phyloP scores from a whole-genome alignment of 495 filamentous ascomycete genomes.

The Physcia stellaris region DNA sequence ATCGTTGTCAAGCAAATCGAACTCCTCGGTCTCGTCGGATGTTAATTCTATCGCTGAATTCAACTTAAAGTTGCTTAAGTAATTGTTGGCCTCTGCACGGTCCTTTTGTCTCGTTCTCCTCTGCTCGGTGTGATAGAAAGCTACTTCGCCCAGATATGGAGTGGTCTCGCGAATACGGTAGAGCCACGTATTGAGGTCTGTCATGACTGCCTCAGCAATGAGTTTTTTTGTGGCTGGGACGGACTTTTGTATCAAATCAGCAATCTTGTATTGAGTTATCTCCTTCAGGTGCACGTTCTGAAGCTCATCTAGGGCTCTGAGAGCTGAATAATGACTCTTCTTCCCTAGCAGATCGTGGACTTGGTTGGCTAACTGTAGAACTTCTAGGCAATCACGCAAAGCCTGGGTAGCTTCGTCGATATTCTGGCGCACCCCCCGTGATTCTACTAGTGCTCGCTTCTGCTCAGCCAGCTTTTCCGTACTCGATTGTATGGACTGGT shows the following conservation, averaged over 20 bases:
- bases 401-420: conserved; percentile 88
- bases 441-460: conserved; percentile 87
- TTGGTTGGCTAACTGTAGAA: conserved; percentile 84
- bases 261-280: conserved; percentile 86
- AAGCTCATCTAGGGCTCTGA: conserved; percentile 87
- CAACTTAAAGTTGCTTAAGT: conserved; percentile 68
- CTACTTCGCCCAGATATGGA: conserved; percentile 90
- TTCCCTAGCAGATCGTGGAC: conserved; percentile 79
- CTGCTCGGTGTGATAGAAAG: conserved; percentile 86
- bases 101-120: conserved; percentile 75
- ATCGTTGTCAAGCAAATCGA: conserved; percentile 86
- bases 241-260: conserved; percentile 87
- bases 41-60: conserved; percentile 95
- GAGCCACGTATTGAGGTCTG: conserved; percentile 94
- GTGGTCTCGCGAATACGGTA: conserved; percentile 90
- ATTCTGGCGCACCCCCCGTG: conserved; percentile 81
- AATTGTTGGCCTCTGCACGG: conserved; percentile 53
- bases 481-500: conserved; percentile 87
- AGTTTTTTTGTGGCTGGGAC: conserved; percentile 84
- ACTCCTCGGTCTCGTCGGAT: conserved; percentile 88
- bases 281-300: conserved; percentile 93
- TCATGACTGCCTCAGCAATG: conserved; percentile 94
- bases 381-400: conserved; percentile 80
- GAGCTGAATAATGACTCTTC: conserved; percentile 89
- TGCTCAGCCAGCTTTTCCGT: conserved; percentile 90